phyloP scores from a whole-genome alignment of 1,284 basidiomycete genomes.

The Athelia psychrophila region DNA sequence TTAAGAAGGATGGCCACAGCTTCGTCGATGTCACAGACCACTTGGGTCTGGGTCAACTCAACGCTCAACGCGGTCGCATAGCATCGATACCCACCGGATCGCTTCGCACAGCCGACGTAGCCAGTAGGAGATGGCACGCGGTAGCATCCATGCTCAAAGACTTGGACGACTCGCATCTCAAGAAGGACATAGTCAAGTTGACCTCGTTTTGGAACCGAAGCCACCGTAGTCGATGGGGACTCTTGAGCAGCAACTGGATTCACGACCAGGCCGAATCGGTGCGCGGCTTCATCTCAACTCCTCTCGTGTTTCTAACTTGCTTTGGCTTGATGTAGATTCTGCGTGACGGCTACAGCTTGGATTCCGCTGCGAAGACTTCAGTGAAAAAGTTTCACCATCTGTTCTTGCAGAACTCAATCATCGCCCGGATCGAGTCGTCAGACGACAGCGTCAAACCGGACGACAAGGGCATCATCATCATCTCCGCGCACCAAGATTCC shows the following conservation, averaged over 20 bases:
- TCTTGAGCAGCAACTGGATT: slow-evolving; percentile 17
- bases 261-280: slow-evolving; percentile 12
- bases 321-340: slow-evolving; percentile 12
- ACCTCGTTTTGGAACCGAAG: slow-evolving; percentile 14
- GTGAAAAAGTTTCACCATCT: slow-evolving; percentile 41
- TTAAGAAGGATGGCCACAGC: slow-evolving; percentile 29
- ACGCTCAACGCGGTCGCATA: no score
- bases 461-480: slow-evolving; percentile 31
- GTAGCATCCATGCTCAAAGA: not conserved
- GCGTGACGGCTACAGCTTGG: slow-evolving; percentile 9
- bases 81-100: slow-evolving; percentile 15
- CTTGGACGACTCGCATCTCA: slow-evolving; percentile 6
- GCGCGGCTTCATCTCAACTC: not conserved
- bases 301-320: no score
- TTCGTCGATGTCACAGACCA: slow-evolving; percentile 35
- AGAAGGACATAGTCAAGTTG: slow-evolving; percentile 9
- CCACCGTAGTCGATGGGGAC: slow-evolving; percentile 13
- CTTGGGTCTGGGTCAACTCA: no score
- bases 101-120: no score
- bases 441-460: slow-evolving; percentile 18
- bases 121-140: no score
- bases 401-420: slow-evolving; percentile 56
- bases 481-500: slow-evolving; percentile 56
- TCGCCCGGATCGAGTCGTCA: slow-evolving; percentile 34
- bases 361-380: slow-evolving; percentile 9